Evolutionary conservation across 768 basidiomycete genomes (phyloP), one percentile per base, ranked within the genome.

Genomic region (Leucocoprinus sp.): DNA sequence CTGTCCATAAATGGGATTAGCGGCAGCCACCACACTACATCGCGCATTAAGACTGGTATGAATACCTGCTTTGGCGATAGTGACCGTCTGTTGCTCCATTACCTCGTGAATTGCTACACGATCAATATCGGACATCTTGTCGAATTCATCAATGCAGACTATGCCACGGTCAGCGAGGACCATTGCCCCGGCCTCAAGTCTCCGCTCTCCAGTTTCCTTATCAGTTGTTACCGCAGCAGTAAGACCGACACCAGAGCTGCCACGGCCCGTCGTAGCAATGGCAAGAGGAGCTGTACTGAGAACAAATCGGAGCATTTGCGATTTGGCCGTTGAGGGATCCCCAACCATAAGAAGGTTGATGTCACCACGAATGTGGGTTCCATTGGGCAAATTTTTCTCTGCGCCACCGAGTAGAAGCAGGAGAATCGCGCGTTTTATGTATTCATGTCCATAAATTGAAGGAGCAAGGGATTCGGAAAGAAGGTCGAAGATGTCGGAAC

Each of bases 311-410:
- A 99, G 74, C 57, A 99, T 70, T 60, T 99, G 96, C 29, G 86
- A 90, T 67, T 99, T 99, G 15, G 96, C 96, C 0, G 96, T 99
- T n/a, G 85, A 89, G 7, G 96, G 96, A 65, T 99, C 96, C 50
- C 96, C 96, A 48, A 99, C 93, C 95, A 99, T 98, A 56, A 99
- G 79, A 58, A 98, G 72, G 65, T 99, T 99, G 74, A 99, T 98
- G 64, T 99, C 96, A 36, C 96, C 96, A 72, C 96, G 84, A 58
- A 98, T 95, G 60, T 98, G 96, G 1, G 96, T 97, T 42, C 96
- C 95, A 60, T 99, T 98, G 21, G 85, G 78, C 45, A 98, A 67
- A 61, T 98, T 98, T 75, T 99, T 99, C 68, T 98, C 96, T 40
- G 91, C 88, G 22, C 96, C 96, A 24, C 95, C 93, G 33, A 99